phyloP scores from a whole-genome alignment of 208 protist genomes.

The Trypanosoma vivax region DNA sequence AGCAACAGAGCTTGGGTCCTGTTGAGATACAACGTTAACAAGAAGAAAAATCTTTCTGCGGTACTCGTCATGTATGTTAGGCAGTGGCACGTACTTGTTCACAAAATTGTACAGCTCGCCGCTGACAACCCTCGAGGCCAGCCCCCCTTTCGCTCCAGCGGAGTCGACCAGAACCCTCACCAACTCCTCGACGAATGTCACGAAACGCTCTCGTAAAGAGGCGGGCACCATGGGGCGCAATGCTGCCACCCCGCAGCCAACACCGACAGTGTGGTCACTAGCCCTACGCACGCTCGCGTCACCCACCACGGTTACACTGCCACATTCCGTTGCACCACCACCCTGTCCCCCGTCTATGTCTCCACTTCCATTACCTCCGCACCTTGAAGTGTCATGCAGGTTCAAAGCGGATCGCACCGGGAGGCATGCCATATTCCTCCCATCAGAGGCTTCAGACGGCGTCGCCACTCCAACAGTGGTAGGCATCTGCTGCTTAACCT shows the following conservation, averaged over 20 bases:
- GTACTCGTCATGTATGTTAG: constrained; percentile 90
- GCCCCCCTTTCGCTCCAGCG: constrained; percentile 24
- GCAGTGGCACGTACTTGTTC: constrained; percentile 63
- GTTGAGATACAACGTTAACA: constrained; percentile 80
- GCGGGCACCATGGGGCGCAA: constrained; percentile 24
- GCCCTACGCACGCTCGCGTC: neutral
- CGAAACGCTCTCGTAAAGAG: constrained; percentile 65
- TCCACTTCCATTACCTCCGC: neutral
- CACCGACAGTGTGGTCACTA: neutral
- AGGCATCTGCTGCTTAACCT: constrained; percentile 48
- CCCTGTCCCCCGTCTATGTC: too few species aligned
- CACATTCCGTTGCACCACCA: too few species aligned
- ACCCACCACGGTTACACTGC: too few species aligned
- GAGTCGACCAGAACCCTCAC: constrained; percentile 68
- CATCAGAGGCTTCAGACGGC: neutral
- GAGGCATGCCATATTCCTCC: too few species aligned
- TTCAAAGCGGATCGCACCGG: neutral
- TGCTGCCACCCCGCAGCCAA: neutral
- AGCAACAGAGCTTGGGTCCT: too few species aligned
- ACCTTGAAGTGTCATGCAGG: neutral
- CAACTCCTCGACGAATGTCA: constrained; percentile 70
- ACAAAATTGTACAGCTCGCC: constrained; percentile 72
- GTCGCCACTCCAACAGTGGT: constrained; percentile 14
- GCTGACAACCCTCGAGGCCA: constrained; percentile 63
- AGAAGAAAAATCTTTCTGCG: constrained; percentile 86